Percentiles rank a stretch among this genome's conserved stretches.
Evolutionary conservation across 108 stramenopile genomes (phyloP).

Genomic region (Halocafeteria seosinensis): DNA sequence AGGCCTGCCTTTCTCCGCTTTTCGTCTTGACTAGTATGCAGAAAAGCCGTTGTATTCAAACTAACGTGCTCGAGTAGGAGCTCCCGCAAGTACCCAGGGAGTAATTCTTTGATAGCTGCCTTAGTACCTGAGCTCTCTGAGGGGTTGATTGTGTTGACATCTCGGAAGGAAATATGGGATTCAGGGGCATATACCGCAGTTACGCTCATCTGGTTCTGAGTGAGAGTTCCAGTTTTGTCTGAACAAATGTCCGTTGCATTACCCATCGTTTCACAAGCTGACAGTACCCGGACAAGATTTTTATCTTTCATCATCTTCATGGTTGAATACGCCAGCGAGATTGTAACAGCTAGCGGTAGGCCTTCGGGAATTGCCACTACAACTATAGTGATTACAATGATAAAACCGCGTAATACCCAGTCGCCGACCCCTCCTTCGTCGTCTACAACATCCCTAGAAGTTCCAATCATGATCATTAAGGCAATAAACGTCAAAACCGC

Average conservation of each 20-base stretch:
- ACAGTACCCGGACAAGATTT: conserved; percentile 79
- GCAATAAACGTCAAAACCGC: conserved; percentile 48
- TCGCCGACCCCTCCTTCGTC: conserved; percentile 59
- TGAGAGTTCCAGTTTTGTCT: conserved; percentile 74
- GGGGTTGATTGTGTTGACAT: not conserved
- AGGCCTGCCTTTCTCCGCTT: not conserved
- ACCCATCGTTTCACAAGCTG: conserved; percentile 97
- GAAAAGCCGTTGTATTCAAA: not conserved
- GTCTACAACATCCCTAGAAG: conserved; percentile 13
- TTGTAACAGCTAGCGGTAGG: conserved; percentile 86
- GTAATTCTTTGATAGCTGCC: not conserved
- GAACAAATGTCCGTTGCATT: conserved; percentile 95
- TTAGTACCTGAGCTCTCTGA: not conserved
- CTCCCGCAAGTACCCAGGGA: too few relatives aligned
- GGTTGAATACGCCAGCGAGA: conserved; percentile 74
- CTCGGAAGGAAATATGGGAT: too few relatives aligned
- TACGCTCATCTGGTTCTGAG: conserved; percentile 67
- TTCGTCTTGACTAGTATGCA: not conserved
- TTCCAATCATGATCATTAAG: conserved; percentile 52
- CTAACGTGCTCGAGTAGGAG: not conserved
- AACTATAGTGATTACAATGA: conserved; percentile 79
- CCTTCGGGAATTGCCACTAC: conserved; percentile 95
- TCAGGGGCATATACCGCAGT: conserved; percentile 14
- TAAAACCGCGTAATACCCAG: conserved; percentile 60
- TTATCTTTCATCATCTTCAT: conserved; percentile 76